phyloP scores from a whole-genome alignment of 2,329 filamentous ascomycete genomes.

The Akanthomyces muscarius region DNA sequence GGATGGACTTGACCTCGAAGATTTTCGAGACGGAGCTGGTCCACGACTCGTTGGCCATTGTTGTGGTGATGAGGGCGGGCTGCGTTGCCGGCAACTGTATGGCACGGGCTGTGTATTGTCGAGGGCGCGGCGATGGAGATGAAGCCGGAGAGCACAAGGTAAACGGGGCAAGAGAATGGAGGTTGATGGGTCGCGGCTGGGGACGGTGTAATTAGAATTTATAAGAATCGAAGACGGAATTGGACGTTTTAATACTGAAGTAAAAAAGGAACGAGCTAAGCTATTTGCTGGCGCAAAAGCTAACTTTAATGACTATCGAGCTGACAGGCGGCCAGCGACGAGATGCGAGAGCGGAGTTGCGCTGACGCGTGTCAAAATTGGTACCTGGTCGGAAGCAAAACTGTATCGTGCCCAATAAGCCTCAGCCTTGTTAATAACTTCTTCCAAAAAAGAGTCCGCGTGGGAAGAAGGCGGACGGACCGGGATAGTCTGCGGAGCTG shows the following conservation, averaged over 20 bases:
- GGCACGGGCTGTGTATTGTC: no score
- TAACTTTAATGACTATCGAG: no score
- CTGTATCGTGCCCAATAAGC: no score
- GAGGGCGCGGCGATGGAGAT: no score
- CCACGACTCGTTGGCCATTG: conserved; percentile 13
- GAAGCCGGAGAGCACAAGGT: background rate
- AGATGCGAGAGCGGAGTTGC: no score
- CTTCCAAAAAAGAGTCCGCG: no score
- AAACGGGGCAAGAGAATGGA: background rate
- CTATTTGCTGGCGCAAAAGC: background rate
- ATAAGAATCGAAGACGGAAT: background rate
- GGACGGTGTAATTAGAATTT: background rate
- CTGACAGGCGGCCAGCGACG: background rate
- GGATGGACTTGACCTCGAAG: conserved; percentile 25
- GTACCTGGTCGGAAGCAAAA: no score
- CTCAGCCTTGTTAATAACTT: no score
- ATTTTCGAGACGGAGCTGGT: conserved; percentile 11
- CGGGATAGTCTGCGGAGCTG: background rate
- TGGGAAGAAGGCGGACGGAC: background rate
- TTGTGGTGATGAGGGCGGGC: background rate
- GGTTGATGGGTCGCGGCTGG: background rate
- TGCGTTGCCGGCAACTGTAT: no score
- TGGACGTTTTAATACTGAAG: background rate
- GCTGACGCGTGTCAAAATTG: no score
- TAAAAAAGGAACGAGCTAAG: background rate